Percentiles rank a stretch among this genome's conserved stretches.
phyloP scores from a whole-genome alignment of 495 filamentous ascomycete genomes.

The Haplographium delicatum region DNA sequence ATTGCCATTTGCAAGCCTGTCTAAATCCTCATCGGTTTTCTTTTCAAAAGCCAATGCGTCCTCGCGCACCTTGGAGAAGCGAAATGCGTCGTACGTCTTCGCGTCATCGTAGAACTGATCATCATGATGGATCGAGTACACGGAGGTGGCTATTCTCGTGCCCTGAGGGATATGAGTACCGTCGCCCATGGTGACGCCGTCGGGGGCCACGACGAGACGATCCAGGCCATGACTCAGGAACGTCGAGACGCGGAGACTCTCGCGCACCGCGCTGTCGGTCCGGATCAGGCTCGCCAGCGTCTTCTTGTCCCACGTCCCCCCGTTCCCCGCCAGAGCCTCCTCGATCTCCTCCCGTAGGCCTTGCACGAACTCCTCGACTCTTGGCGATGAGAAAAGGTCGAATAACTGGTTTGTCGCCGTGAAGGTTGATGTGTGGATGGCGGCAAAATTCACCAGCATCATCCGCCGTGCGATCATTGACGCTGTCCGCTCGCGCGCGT shows the following conservation, averaged over 20 bases:
- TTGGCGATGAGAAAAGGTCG: conserved; percentile 43
- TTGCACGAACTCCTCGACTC: conserved; percentile 35
- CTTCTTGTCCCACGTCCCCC: conserved; percentile 19
- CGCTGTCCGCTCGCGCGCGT: conserved; percentile 24
- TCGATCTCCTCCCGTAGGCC: conserved; percentile 49
- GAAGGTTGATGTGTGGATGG: conserved; percentile 47
- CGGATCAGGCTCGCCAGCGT: conserved; percentile 38
- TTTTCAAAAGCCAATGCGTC: not conserved
- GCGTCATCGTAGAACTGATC: conserved; percentile 32
- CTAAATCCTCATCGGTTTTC: not conserved
- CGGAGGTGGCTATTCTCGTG: conserved; percentile 30
- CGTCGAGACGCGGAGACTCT: conserved; percentile 38
- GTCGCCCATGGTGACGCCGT: conserved; percentile 32
- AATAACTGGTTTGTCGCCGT: conserved; percentile 37
- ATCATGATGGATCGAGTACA: conserved; percentile 36
- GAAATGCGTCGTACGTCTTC: conserved; percentile 33
- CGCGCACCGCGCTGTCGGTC: conserved; percentile 50
- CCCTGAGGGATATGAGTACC: conserved; percentile 34
- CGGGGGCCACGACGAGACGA: conserved; percentile 33
- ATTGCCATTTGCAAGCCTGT: not conserved
- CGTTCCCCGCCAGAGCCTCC: conserved; percentile 33
- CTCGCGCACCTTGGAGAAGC: conserved; percentile 27
- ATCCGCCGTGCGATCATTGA: conserved; percentile 31
- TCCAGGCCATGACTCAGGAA: conserved; percentile 35
- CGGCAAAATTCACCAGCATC: conserved; percentile 40